Evolutionary conservation across 2,329 filamentous ascomycete genomes (phyloP).

Genomic region (Pestalotiopsis sp.): DNA sequence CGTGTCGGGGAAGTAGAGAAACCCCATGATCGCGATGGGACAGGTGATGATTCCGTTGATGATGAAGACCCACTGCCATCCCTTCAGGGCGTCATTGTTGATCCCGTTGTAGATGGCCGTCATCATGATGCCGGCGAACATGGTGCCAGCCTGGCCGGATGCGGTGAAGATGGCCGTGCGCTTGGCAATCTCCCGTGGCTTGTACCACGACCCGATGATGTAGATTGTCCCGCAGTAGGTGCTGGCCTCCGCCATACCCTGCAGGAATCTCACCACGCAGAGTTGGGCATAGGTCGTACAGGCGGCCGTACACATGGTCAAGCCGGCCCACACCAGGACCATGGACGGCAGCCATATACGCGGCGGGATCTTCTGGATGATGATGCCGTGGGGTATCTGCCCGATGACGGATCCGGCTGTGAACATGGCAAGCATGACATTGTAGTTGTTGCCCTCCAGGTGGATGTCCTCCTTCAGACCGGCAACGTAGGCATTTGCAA

Average conservation of each 20-base stretch:
- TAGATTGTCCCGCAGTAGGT: conserved; percentile 50
- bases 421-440: conserved; percentile 35
- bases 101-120: conserved; percentile 38
- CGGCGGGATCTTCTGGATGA: conserved; percentile 48
- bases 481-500: conserved; percentile 43
- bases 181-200: conserved; percentile 50
- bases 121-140: conserved; percentile 57
- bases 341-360: conserved; percentile 47
- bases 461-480: conserved; percentile 38
- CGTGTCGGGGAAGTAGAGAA: conserved; percentile 43
- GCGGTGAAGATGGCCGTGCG: conserved; percentile 53
- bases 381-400: conserved; percentile 43
- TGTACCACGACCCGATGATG: conserved; percentile 56
- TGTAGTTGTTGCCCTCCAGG: conserved; percentile 39
- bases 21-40: conserved; percentile 50
- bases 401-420: conserved; percentile 35
- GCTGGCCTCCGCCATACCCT: conserved; percentile 45
- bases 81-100: conserved; percentile 40
- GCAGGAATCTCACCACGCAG: conserved; percentile 42
- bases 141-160: conserved; percentile 50
- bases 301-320: conserved; percentile 36
- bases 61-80: conserved; percentile 54
- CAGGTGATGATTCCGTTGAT: conserved; percentile 57
- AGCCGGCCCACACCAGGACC: conserved; percentile 46
- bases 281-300: conserved; percentile 28